These are phyloP conservation scores for Echeveria elegans DNA, from an alignment of 164 flowering plant genomes.

Conservation along the genomic window DNA sequence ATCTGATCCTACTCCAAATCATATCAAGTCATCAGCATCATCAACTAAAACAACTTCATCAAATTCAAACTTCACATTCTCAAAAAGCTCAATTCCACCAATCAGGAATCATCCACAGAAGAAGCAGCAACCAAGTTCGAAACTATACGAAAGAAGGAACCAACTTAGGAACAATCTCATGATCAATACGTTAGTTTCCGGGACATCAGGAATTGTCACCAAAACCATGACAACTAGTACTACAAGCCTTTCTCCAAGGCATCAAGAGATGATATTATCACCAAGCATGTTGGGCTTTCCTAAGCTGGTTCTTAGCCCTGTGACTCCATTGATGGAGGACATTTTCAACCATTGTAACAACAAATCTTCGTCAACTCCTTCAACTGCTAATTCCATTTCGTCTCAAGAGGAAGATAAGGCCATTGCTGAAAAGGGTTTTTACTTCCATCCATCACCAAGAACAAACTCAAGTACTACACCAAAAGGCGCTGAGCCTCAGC, in stretches of 20 bases:
- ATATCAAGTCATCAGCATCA: neutral
- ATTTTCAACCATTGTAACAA: constrained; percentile 23
- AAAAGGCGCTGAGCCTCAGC: constrained; percentile 57
- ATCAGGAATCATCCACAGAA: neutral
- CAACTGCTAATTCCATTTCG: constrained; percentile 18
- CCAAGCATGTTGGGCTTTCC: neutral
- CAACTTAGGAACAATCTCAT: neutral
- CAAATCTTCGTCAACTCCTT: constrained; percentile 26
- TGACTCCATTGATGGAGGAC: neutral
- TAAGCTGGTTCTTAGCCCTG: neutral
- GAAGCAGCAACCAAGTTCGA: neutral
- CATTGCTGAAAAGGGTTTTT: constrained; percentile 84
- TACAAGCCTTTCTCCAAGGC: neutral
- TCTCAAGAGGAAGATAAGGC: constrained; percentile 64
- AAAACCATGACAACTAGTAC: too few species aligned
- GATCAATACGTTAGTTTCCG: neutral
- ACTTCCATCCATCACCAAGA: constrained; percentile 66
- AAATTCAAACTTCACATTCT: neutral
- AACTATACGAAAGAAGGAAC: neutral
- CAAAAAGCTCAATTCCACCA: neutral
- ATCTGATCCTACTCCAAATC: neutral
- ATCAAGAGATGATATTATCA: neutral
- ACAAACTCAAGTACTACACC: constrained; percentile 37
- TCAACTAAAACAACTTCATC: too few species aligned
- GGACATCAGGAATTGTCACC: neutral